Conservation (phyloP, 805 yeast species). For the Geotrichum ghanense region DNA sequence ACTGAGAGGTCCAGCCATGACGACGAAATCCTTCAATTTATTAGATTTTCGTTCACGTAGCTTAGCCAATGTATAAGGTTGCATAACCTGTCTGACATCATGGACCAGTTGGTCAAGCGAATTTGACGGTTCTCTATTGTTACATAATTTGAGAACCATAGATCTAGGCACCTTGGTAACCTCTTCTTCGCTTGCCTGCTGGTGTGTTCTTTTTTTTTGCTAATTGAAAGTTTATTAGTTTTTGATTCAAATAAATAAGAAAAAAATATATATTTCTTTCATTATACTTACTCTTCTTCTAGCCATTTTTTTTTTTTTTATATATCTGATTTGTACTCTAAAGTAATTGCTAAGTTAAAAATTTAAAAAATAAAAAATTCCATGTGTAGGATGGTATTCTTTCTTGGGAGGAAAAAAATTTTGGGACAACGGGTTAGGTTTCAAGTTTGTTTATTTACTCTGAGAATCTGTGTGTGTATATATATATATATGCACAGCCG, state of each 20-base stretch:
- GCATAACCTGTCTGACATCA: constrained; percentile 85
- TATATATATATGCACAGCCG: no score
- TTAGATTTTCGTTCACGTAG: constrained; percentile 79
- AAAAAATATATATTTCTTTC: neutral
- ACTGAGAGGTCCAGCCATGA: constrained; percentile 97
- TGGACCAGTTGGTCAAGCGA: constrained; percentile 73
- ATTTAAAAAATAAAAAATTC: no score
- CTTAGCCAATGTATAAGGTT: constrained; percentile 90
- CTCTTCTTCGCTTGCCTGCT: constrained; percentile 49
- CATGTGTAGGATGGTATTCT: no score
- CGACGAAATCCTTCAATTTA: constrained; percentile 83
- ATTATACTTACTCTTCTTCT: constrained; percentile 35
- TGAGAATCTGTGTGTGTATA: no score
- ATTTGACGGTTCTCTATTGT: constrained; percentile 53
- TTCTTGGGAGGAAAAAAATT: no score
- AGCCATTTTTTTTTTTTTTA: constrained; percentile 30
- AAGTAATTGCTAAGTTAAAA: no score
- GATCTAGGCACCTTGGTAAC: constrained; percentile 72
- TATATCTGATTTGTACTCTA: no score
- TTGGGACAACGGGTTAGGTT: no score
- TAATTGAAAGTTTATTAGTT: constrained; percentile 16
- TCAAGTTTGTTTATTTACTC: no score
- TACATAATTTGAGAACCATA: constrained; percentile 86
- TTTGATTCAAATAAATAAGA: constrained; percentile 13
- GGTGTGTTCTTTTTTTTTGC: constrained; percentile 83